A percentile compares a stretch with the other conserved stretches of the same genome.
Conservation (phyloP, 75 land plant species). For the Chamaecyparis obtusa region DNA sequence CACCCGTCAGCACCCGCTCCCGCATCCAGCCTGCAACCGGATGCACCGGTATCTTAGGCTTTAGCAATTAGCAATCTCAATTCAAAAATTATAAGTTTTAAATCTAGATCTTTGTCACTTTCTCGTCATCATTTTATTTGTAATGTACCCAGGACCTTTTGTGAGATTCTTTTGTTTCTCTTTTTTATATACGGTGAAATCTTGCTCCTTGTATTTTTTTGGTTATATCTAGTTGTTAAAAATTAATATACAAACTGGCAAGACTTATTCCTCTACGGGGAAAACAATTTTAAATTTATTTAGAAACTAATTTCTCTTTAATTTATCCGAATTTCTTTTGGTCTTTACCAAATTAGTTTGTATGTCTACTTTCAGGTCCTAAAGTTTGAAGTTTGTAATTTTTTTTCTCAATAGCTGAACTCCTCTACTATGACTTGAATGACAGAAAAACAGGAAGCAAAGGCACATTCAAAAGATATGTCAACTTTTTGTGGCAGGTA, state of each 20-base stretch:
- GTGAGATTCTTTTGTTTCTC: neutral
- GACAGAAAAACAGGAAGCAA: slow-evolving; percentile 66
- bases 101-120: neutral
- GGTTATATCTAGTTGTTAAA: neutral
- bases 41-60: too few relatives aligned
- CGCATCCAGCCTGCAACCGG: too few relatives aligned
- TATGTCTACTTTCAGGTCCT: neutral
- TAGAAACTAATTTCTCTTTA: neutral
- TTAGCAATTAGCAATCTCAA: too few relatives aligned
- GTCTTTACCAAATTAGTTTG: neutral
- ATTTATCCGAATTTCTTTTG: neutral
- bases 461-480: slow-evolving; percentile 64
- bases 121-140: neutral
- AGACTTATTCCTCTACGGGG: too few relatives aligned
- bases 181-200: neutral
- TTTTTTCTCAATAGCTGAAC: neutral
- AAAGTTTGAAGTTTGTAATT: neutral
- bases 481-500: slow-evolving; percentile 78
- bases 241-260: too few relatives aligned
- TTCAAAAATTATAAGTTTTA: neutral
- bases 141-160: neutral
- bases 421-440: neutral
- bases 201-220: neutral
- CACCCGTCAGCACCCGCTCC: too few relatives aligned
- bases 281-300: too few relatives aligned